Evolutionary conservation across 1,284 basidiomycete genomes (phyloP).

Genomic region (Rhodotorula sp.): DNA sequence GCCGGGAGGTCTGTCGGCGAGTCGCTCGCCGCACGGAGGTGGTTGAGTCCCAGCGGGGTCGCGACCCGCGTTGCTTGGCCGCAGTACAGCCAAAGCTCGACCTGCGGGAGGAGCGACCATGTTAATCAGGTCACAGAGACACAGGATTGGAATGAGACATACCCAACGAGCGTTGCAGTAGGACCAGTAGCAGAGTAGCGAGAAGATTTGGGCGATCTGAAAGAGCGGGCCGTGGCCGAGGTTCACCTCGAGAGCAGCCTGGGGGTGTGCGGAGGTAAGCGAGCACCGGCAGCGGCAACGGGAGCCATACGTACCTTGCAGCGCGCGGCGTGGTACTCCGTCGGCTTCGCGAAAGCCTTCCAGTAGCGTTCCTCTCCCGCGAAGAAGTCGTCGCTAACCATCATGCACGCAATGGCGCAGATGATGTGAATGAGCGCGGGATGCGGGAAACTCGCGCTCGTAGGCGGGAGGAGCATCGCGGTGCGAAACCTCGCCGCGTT

Average conservation of each 20-base stretch:
- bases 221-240: conserved; percentile 84
- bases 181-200: conserved; percentile 79
- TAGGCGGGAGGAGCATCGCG: conserved; percentile 70
- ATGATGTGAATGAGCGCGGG: conserved; percentile 79
- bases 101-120: conserved; percentile 57
- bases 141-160: not conserved
- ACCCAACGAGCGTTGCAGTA: conserved; percentile 71
- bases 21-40: conserved; percentile 18
- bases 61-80: conserved; percentile 81
- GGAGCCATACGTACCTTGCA: conserved; percentile 52
- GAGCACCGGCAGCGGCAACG: too few relatives aligned
- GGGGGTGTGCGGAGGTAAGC: conserved; percentile 73
- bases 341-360: conserved; percentile 51
- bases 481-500: conserved; percentile 75
- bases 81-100: conserved; percentile 84
- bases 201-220: conserved; percentile 77
- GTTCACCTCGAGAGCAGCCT: conserved; percentile 73
- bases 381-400: conserved; percentile 63
- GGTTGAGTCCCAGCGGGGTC: conserved; percentile 61
- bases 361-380: conserved; percentile 39
- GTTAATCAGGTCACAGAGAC: not conserved
- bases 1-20: not conserved
- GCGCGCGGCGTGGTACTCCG: conserved; percentile 75
- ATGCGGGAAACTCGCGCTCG: conserved; percentile 75
- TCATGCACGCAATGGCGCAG: conserved; percentile 78